Percentiles rank a stretch among this genome's conserved stretches.
Evolutionary conservation across 164 flowering plant species (phyloP).

Genomic region (Liquidambar formosana): DNA sequence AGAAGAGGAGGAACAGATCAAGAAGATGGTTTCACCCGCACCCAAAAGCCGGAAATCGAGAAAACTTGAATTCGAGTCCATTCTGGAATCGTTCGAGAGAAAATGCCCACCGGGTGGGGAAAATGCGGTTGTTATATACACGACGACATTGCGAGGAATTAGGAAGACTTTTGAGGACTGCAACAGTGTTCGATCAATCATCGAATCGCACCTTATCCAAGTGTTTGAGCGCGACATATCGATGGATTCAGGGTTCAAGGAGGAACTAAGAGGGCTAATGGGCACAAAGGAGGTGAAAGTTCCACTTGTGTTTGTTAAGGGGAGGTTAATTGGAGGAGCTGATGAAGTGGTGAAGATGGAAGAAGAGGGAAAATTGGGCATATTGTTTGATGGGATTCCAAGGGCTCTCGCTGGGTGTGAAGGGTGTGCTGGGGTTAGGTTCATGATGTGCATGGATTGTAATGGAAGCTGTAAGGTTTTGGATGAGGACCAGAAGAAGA

Average conservation of each 20-base stretch:
- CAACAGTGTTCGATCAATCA: conserved; percentile 56
- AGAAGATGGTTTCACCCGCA: conserved; percentile 44
- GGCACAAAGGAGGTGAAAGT: conserved; percentile 60
- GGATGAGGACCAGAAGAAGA: conserved; percentile 52
- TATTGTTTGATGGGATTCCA: conserved; percentile 60
- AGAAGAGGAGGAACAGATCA: conserved; percentile 62
- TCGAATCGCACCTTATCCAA: conserved; percentile 55
- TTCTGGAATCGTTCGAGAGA: conserved; percentile 43
- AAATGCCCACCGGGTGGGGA: conserved; percentile 83
- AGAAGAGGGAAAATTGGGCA: conserved; percentile 70
- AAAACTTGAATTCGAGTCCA: conserved; percentile 17
- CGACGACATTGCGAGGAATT: conserved; percentile 88
- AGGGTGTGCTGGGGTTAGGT: conserved; percentile 77
- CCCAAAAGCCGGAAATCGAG: conserved; percentile 19
- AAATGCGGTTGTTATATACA: conserved; percentile 73
- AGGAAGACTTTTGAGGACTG: conserved; percentile 95
- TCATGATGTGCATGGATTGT: conserved; percentile 80
- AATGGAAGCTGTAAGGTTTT: conserved; percentile 83
- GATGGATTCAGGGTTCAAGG: conserved; percentile 87
- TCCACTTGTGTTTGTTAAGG: conserved; percentile 84
- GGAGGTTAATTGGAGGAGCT: conserved; percentile 82
- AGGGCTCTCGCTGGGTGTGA: conserved; percentile 39
- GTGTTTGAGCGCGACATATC: conserved; percentile 79
- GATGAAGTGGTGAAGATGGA: conserved; percentile 76
- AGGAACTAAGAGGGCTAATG: conserved; percentile 67